Evolutionary conservation across 352 stramenopile genomes (phyloP), one percentile per base, ranked within the genome.

Genomic region (Phytophthora litchii): DNA sequence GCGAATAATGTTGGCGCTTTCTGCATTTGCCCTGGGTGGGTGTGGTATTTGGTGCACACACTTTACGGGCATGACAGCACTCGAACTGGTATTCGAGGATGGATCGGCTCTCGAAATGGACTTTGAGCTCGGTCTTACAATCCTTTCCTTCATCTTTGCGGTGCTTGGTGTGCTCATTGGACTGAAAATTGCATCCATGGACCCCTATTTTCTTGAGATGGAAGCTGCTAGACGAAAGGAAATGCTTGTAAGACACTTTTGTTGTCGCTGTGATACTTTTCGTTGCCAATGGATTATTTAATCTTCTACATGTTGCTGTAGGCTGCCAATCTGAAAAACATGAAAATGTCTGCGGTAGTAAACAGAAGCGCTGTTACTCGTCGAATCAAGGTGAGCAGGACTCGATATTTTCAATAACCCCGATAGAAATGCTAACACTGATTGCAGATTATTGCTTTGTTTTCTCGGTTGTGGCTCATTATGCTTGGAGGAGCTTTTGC

Each of bases 1-100:
- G 51, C 55, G 64, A 16, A 2, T 68, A 6, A 62, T 89, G 56
- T 58, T 89, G 2, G 11, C 58, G 6, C 38, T 83, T 0, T 78
- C 80, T 9, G 45, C 75, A 0, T 44, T 85, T 23, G 54, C 70
- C 2, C 45, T 89, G 5, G 78, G 80, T 16, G 80, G 78, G 4
- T 85, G 76, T 31, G 78, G 76, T 9, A 88, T 90, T 32, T 90
- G 78, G 80, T 70, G 64, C 59, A 88, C 75, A 47, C 80, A 90
- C 23, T 88, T 90, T 55, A 82, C 78, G n/a, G 80, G 80, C 31
- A 90, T 90, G 78, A 73, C 70, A 3, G 78, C 80, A 12, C 53
- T 78, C 3, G 49, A 67, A 25, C 38, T 88, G 16, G 32, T 35
- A 10, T 35, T 80, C 12, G 44, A 70, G 11, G 70, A 88, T 37